These are phyloP conservation scores for Backusella psychrophila DNA, from an alignment of 192 early-diverging fungal genomes.

Conservation along the genomic window DNA sequence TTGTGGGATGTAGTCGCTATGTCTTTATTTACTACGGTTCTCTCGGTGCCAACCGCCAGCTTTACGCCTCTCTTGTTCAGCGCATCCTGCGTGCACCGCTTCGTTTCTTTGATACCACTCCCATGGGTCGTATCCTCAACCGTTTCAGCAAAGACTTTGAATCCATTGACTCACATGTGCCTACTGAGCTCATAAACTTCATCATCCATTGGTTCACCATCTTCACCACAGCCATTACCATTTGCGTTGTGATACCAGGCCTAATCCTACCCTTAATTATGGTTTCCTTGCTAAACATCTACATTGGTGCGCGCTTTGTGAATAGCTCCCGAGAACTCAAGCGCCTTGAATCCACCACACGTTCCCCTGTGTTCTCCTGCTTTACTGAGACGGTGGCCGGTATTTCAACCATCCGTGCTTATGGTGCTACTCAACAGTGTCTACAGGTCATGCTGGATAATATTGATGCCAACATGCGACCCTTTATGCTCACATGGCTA, in stretches of 20 bases:
- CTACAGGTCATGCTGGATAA: no score
- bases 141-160: constrained; percentile 88
- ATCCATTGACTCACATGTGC: constrained; percentile 63
- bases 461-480: constrained; percentile 32
- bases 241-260: constrained; percentile 58
- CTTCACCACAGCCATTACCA: constrained; percentile 50
- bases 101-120: constrained; percentile 87
- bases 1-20: constrained; percentile 28
- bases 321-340: constrained; percentile 75
- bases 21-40: constrained; percentile 37
- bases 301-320: constrained; percentile 60
- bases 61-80: constrained; percentile 58
- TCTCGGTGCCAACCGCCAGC: constrained; percentile 49
- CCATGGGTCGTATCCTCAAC: constrained; percentile 85
- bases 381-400: constrained; percentile 76
- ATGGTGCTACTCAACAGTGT: constrained; percentile 34
- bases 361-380: constrained; percentile 72
- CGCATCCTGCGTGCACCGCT: constrained; percentile 71
- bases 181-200: constrained; percentile 50
- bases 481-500: constrained; percentile 78
- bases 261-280: constrained; percentile 50
- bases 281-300: constrained; percentile 41
- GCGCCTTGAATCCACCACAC: constrained; percentile 72
- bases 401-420: constrained; percentile 83
- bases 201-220: constrained; percentile 46